Conservation (phyloP, 2,329 filamentous ascomycete genomes). For the Tolypocladium guangdongense region DNA sequence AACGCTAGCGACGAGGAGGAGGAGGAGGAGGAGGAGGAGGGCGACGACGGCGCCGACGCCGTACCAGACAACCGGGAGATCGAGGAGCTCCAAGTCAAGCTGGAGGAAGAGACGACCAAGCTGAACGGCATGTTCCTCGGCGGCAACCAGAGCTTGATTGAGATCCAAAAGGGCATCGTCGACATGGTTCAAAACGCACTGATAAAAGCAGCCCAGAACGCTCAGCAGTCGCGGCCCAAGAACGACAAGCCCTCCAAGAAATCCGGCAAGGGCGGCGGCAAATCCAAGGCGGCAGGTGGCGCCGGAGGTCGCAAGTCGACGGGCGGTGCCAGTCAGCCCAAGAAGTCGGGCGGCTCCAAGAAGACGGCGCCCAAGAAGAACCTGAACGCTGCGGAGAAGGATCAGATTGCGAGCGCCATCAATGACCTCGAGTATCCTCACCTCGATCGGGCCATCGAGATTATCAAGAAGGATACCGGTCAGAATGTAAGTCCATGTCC, state of each 20-base stretch:
- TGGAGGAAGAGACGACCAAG: conserved; percentile 47
- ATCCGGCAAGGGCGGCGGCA: conserved; percentile 45
- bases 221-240: conserved; percentile 37
- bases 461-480: conserved; percentile 80
- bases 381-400: conserved; percentile 73
- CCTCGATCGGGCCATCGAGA: conserved; percentile 70
- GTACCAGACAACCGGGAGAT: conserved; percentile 32
- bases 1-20: conserved; percentile 63
- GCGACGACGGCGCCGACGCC: conserved; percentile 25
- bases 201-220: conserved; percentile 57
- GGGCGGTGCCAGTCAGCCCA: conserved; percentile 18
- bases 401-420: conserved; percentile 79
- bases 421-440: conserved; percentile 68
- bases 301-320: conserved; percentile 31
- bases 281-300: conserved; percentile 31
- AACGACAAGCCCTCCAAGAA: conserved; percentile 49
- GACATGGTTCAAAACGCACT: conserved; percentile 60
- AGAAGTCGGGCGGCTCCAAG: conserved; percentile 29
- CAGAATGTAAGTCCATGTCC: conserved; percentile 49
- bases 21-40: conserved; percentile 57
- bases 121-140: conserved; percentile 42
- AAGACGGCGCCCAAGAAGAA: conserved; percentile 35
- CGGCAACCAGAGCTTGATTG: conserved; percentile 41
- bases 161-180: conserved; percentile 51
- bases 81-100: conserved; percentile 39